These are phyloP conservation scores for Orbilia brochopaga DNA, from an alignment of 2,329 filamentous ascomycete species.

Conservation along the genomic window DNA sequence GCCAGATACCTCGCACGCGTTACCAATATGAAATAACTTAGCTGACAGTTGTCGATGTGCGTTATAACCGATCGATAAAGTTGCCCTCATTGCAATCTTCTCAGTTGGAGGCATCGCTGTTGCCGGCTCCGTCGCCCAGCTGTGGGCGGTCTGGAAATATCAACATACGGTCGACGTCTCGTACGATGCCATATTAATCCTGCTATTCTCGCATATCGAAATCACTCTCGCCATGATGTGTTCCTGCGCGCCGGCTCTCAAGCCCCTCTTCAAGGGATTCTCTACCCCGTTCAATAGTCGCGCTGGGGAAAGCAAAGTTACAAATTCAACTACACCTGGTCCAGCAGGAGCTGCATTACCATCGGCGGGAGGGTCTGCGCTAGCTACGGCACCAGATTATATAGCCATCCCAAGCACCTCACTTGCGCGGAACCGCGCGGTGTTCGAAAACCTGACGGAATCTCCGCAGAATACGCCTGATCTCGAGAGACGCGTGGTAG, in stretches of 20 bases:
- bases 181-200: constrained; percentile 47
- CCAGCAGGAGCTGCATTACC: neutral
- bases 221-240: constrained; percentile 52
- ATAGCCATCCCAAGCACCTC: neutral
- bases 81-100: constrained; percentile 25
- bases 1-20: too few relatives aligned
- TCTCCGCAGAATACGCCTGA: constrained; percentile 13
- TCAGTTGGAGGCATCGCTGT: constrained; percentile 31
- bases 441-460: constrained; percentile 20
- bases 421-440: constrained; percentile 35
- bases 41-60: too few relatives aligned
- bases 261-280: constrained; percentile 45
- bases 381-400: neutral
- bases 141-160: constrained; percentile 44
- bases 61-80: too few relatives aligned
- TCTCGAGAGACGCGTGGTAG: constrained; percentile 27
- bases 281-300: constrained; percentile 28
- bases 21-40: too few relatives aligned
- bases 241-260: constrained; percentile 53
- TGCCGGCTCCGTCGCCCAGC: constrained; percentile 24
- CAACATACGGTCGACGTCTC: constrained; percentile 40
- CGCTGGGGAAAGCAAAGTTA: neutral
- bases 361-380: neutral
- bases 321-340: constrained; percentile 55
- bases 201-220: constrained; percentile 54